These are phyloP conservation scores for Zea luxurians DNA, from an alignment of 176 grass and related monocot genomes.

Conservation along the genomic window DNA sequence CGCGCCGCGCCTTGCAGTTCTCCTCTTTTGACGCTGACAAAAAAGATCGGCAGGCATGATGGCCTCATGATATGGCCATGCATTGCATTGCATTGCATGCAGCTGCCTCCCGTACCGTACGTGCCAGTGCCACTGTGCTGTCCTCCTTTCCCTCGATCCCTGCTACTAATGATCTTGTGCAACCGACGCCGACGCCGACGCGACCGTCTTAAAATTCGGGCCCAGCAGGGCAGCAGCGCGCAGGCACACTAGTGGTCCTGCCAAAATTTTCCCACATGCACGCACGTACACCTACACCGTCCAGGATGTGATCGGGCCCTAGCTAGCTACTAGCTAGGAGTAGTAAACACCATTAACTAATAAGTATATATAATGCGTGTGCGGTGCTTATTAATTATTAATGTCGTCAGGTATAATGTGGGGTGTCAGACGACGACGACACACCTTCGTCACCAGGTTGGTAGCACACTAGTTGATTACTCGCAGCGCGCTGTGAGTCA, in stretches of 20 bases:
- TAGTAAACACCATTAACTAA: neutral
- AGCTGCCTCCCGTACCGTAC: neutral
- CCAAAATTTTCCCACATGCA: neutral
- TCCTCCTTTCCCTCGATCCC: neutral
- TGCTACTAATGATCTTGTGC: neutral
- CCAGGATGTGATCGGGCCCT: neutral
- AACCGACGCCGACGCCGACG: neutral
- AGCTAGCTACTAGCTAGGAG: no score
- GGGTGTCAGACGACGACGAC: neutral
- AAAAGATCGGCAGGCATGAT: constrained; percentile 17
- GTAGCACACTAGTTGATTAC: neutral
- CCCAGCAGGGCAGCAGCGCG: neutral
- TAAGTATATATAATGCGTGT: neutral
- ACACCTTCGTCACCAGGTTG: neutral
- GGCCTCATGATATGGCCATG: constrained; percentile 51
- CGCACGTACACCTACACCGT: neutral
- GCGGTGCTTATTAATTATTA: neutral
- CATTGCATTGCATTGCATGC: neutral
- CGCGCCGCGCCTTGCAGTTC: no score
- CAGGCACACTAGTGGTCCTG: neutral
- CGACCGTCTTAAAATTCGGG: neutral
- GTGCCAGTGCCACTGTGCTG: neutral
- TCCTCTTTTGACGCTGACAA: neutral
- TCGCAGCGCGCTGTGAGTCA: neutral
- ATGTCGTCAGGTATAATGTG: neutral